Evolutionary conservation across 805 yeast genomes (phyloP).

Genomic region (Yueomyces sinensis): DNA sequence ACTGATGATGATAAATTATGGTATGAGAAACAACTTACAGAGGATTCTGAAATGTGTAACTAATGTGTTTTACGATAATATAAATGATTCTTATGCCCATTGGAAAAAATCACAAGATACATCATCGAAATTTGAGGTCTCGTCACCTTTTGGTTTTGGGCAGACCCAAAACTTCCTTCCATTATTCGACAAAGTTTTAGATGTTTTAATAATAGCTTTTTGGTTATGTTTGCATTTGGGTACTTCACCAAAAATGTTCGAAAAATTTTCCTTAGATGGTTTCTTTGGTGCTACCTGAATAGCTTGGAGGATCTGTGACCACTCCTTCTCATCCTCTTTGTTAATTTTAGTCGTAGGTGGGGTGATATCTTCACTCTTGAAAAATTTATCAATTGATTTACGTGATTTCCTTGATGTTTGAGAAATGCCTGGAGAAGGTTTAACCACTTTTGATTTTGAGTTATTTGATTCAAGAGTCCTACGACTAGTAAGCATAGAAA

Average conservation of each 20-base stretch:
- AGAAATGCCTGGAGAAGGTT: background rate
- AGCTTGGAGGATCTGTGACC: background rate
- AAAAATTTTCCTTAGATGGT: slow-evolving; percentile 1
- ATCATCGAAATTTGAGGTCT: slow-evolving; percentile 11
- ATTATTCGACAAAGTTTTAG: slow-evolving; percentile 29
- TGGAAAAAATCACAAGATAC: slow-evolving; percentile 41
- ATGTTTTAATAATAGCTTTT: slow-evolving; percentile 33
- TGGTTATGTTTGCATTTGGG: slow-evolving; percentile 39
- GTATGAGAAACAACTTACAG: slow-evolving; percentile 12
- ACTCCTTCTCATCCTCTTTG: background rate
- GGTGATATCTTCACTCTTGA: background rate
- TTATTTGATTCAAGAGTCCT: background rate
- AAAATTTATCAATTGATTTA: background rate
- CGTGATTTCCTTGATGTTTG: background rate
- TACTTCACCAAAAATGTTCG: slow-evolving; percentile 17
- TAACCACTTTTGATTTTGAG: background rate
- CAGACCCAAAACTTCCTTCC: slow-evolving; percentile 48
- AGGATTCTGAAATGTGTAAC: slow-evolving; percentile 3
- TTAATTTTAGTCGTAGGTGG: too few species aligned
- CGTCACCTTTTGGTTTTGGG: slow-evolving; percentile 23
- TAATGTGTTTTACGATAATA: background rate
- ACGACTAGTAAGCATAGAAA: slow-evolving; percentile 23
- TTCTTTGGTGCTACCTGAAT: background rate
- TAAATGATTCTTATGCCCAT: slow-evolving; percentile 27
- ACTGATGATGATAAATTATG: slow-evolving; percentile 17